Evolutionary conservation across 495 filamentous ascomycete species (phyloP).

Genomic region (Penicillium lagena): DNA sequence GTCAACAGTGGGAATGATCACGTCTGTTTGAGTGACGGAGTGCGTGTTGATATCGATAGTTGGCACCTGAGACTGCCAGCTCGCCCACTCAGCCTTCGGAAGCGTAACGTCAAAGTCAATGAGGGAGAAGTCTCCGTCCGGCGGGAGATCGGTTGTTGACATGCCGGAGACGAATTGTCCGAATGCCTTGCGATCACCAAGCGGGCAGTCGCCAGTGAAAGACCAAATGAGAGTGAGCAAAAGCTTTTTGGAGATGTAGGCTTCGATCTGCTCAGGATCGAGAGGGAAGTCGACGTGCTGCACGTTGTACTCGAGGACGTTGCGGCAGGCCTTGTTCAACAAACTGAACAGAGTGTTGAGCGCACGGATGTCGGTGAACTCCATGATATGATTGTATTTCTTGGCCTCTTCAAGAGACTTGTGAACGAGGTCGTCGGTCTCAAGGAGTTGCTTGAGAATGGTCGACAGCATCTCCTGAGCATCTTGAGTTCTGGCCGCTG

Average conservation of each 20-base stretch:
- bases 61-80: slow-evolving; percentile 93
- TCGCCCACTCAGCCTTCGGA: slow-evolving; percentile 78
- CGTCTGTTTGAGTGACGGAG: slow-evolving; percentile 92
- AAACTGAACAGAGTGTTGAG: slow-evolving; percentile 92
- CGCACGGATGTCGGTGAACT: slow-evolving; percentile 84
- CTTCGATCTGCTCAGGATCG: slow-evolving; percentile 79
- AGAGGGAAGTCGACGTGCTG: slow-evolving; percentile 93
- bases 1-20: slow-evolving; percentile 95
- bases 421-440: slow-evolving; percentile 67
- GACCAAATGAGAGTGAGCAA: slow-evolving; percentile 90
- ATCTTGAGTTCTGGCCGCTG: slow-evolving; percentile 65
- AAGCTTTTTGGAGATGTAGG: slow-evolving; percentile 86
- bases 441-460: slow-evolving; percentile 68
- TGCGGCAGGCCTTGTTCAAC: slow-evolving; percentile 85
- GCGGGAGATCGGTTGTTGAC: slow-evolving; percentile 76
- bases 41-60: slow-evolving; percentile 95
- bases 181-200: slow-evolving; percentile 80
- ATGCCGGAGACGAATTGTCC: slow-evolving; percentile 74
- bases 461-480: slow-evolving; percentile 71
- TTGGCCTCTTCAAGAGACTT: slow-evolving; percentile 70
- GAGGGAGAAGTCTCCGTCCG: slow-evolving; percentile 68
- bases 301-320: slow-evolving; percentile 89
- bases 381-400: slow-evolving; percentile 92
- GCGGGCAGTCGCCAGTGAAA: slow-evolving; percentile 88
- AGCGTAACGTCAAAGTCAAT: slow-evolving; percentile 92